Evolutionary conservation across 331 rosid genomes (phyloP), one percentile per base, ranked within the genome.

Genomic region (Cydonia oblonga): DNA sequence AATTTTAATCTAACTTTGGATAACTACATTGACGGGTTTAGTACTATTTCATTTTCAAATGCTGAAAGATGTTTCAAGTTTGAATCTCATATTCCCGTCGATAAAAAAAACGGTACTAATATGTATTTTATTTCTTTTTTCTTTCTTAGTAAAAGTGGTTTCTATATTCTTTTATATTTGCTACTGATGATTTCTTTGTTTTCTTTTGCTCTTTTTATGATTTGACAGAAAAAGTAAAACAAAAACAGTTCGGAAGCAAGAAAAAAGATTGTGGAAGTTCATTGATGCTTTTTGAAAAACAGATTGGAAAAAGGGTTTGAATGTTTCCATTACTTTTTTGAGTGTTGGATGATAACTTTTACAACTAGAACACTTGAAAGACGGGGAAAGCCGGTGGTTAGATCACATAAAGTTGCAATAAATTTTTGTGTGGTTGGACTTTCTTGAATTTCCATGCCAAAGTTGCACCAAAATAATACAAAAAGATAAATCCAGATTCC

Each of bases 381-480:
- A 75, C 46, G 75, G 64, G 78, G 46, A 80, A 28, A 52, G 76
- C 49, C 59, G 6, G 49, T 32, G 77, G 40, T 60, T 63, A 46
- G 77, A 85, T 79, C 86, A 82, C 83, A 60, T 29, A 79, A 83
- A 81, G 80, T 76, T 81, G 75, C 81, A 77, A 18, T 24, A n/a
- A 46, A 66, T 71, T 81, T 14, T 81, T 13, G 51, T 46, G 76
- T 32, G 62, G 80, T 81, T 81, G 70, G 56, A 72, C 82, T 80
- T 76, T 80, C 76, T 79, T 56, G 35, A 86, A 74, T 66, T 71
- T 68, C 73, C 70, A 71, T 77, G 73, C 62, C n/a, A 54, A 64
- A 70, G 51, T 75, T 83, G 81, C 65, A 66, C 86, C 81, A 78
- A 82, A 85, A 76, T 75, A 72, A 78, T 66, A 84, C 82, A 81